Base-by-base conservation (phyloP, 257 asterid genomes). In the Nicotiana otophora region DNA sequence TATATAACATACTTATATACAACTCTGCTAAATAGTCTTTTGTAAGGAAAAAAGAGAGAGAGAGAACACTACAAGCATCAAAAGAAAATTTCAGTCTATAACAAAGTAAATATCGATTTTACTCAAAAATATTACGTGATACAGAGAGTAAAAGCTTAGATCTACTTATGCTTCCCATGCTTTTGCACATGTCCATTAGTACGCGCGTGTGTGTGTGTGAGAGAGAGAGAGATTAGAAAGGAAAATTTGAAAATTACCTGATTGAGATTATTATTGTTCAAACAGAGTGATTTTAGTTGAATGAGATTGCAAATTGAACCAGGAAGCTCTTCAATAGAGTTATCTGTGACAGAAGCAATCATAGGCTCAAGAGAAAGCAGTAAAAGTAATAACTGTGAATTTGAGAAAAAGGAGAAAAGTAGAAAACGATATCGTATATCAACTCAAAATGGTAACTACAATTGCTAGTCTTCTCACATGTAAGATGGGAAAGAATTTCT, bases 241-340 rank as follows among this genome's bases (percentile, higher is more conserved):
- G 42, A 16, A 42, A 74, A 4, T 42, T 63, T 80, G 53, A 20
- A 65, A 26, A 74, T 57, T 88, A 94, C 98, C 98, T 92, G 97
- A 87, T 90, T 89, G 90, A 96, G 83, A 66, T 90, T 91, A 89
- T 96, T 94, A 84, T 94, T 92, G 84, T 93, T 85, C 90, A 94
- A 84, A 91, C 94, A 86, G 58, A 96, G 94, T 82, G 98, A 94
- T 89, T 96, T 96, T 81, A 96, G 91, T 89, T 94, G 92, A 70
- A 88, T 89, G 34, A 96, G 98, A 86, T 86, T 93, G 94, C 98
- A 96, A 79, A 91, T 83, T 65, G 99, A 93, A 81, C 92, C 86
- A 54, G 98, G 98, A 82, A 96, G 93, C 87, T 94, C 98, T 86
- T 92, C 95, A 4, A 96, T 88, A 81, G 94, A 89, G 89, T 96